Base-by-base conservation (phyloP, 23 red algal species). In the Gracilaria gracilis region DNA sequence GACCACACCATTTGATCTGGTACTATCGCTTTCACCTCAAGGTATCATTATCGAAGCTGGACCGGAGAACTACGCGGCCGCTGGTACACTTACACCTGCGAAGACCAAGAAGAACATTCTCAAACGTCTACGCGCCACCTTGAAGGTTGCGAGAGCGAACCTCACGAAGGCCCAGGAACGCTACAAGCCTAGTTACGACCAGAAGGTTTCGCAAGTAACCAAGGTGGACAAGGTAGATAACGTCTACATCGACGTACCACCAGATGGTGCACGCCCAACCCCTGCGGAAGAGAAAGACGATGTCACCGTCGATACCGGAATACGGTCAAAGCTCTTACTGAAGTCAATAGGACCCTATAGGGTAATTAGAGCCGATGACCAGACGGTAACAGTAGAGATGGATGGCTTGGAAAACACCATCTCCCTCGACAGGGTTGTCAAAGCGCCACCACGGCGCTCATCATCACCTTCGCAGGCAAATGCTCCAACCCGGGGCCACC, bases 1-100 rank as follows among this genome's bases (percentile, higher is more conserved):
- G 40, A 81, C 76, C 16, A 46, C 54, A 28, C 25, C 76, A 8
- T 55, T 81, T 25, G 42, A 59, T n/a, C 24, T 81, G n/a, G 76
- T 81, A 0, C 76, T 58, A 7, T 81, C 76, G 51, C 23, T 34
- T 20, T 1, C 2, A 15, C 51, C 51, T 19, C 51, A 15, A 15
- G 59, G 59, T 9, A 62, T 62, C 8, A 24, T 62, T 0, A 9
- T 62, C 5, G 1, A 62, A 62, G 24, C 59, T 31, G 59, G 13
- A 29, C 59, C 59, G 2, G n/a, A 29, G 24, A 29, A 31, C 23
- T 62, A 2, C 24, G 2, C 4, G 27, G 24, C 59, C 8, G 4
- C 4, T 29, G 59, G 59, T 29, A 1, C 2, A 20, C 17, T 5
- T 1, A 55, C 51, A 15, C 51, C 51, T 1, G 51, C 51, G 14